A percentile compares a stretch with the other conserved stretches of the same genome.
Conservation (phyloP, 352 stramenopile species). For the Phytopythium litorale region DNA sequence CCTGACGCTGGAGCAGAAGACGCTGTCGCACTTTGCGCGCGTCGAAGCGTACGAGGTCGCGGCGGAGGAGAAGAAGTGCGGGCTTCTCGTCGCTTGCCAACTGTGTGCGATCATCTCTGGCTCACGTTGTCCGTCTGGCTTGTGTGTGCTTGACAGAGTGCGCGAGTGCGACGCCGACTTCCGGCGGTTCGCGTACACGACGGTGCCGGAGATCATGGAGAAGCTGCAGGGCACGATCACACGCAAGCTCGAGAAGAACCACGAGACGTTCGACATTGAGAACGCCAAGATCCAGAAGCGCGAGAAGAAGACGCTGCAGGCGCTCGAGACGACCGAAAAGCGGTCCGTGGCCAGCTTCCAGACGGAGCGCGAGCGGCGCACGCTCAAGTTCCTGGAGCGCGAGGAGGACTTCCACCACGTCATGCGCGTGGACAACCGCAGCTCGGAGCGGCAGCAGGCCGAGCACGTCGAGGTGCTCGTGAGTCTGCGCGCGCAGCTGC, state of each 20-base stretch:
- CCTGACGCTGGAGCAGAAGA: constrained; percentile 52
- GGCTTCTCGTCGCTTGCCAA: background rate
- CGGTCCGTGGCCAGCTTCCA: constrained; percentile 54
- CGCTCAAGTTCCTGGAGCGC: constrained; percentile 50
- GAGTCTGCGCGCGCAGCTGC: constrained; percentile 47
- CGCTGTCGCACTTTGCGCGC: constrained; percentile 49
- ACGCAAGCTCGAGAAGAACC: constrained; percentile 84
- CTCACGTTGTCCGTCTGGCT: no score
- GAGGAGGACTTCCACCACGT: constrained; percentile 62
- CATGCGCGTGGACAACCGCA: constrained; percentile 69
- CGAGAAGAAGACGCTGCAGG: constrained; percentile 81
- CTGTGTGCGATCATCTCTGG: background rate
- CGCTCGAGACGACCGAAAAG: constrained; percentile 63
- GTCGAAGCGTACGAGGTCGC: constrained; percentile 51
- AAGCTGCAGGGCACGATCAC: constrained; percentile 84
- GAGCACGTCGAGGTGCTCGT: constrained; percentile 44
- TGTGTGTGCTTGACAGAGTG: constrained; percentile 25
- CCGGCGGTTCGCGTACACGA: constrained; percentile 71
- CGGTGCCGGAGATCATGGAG: constrained; percentile 88
- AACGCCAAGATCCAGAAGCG: constrained; percentile 91
- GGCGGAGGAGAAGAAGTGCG: constrained; percentile 42
- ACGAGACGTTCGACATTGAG: constrained; percentile 92
- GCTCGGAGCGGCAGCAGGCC: constrained; percentile 39
- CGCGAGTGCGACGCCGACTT: constrained; percentile 53
- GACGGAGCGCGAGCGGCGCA: constrained; percentile 63